Evolutionary conservation across 148 eudicot species (phyloP).

Genomic region (Rhododendron williamsianum): DNA sequence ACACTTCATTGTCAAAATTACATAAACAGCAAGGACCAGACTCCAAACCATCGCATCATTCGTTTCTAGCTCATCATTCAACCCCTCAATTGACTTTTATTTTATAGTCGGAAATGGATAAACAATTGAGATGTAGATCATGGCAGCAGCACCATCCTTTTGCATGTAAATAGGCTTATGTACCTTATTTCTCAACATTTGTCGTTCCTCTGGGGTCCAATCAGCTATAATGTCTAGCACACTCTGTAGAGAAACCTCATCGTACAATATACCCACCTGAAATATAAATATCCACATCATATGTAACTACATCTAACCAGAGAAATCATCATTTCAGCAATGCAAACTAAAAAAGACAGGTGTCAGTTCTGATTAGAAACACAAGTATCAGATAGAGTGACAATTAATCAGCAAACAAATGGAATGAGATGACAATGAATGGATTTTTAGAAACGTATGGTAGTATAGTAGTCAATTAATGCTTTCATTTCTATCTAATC

Average conservation of each 20-base stretch:
- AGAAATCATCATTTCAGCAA: not conserved
- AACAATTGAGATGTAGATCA: not conserved
- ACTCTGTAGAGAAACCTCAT: slow-evolving; percentile 76
- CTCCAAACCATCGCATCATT: not conserved
- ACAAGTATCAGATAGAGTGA: not conserved
- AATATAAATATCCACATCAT: slow-evolving; percentile 15
- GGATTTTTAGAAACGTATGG: not conserved
- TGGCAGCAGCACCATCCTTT: not conserved
- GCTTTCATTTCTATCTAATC: not conserved
- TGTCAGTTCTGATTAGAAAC: not conserved
- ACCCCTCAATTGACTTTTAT: not conserved
- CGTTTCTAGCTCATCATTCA: not conserved
- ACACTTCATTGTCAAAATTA: not conserved
- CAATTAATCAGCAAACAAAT: not conserved
- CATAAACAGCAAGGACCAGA: not conserved
- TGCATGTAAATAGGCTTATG: not conserved
- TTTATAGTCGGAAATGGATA: not conserved
- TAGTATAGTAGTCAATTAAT: not conserved
- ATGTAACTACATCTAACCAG: not conserved
- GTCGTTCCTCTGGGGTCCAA: slow-evolving; percentile 87
- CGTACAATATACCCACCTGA: slow-evolving; percentile 92
- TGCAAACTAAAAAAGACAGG: slow-evolving; percentile 1
- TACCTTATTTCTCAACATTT: slow-evolving; percentile 94
- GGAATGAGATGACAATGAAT: not conserved
- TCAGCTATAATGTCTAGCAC: slow-evolving; percentile 81